Evolutionary conservation across 192 early-diverging fungal genomes (phyloP).

Genomic region (Coemansia sp.): DNA sequence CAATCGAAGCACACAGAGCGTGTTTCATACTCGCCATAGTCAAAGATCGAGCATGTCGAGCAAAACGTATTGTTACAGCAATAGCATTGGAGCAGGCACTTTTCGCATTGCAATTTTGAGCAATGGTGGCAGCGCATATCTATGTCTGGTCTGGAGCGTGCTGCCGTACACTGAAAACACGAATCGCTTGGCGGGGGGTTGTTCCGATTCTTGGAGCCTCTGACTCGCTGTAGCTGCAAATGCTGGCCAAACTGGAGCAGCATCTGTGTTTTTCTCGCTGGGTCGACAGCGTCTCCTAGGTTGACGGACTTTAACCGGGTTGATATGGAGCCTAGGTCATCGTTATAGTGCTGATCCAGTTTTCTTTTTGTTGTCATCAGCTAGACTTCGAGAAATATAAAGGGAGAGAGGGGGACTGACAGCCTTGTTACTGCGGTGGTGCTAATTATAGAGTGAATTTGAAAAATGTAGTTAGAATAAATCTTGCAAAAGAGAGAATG

Average conservation of each 20-base stretch:
- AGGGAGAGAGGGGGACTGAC: not conserved
- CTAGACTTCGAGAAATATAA: not conserved
- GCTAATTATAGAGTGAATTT: not conserved
- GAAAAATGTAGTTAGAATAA: not conserved
- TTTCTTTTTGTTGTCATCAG: conserved; percentile 41
- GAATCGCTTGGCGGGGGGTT: not conserved
- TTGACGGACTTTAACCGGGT: conserved; percentile 26
- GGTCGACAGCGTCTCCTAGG: conserved; percentile 20
- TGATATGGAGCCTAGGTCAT: not conserved
- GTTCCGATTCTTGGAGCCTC: not conserved
- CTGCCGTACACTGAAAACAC: conserved; percentile 28
- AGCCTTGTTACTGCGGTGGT: not conserved
- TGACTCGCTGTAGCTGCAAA: conserved; percentile 22
- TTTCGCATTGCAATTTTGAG: conserved; percentile 18
- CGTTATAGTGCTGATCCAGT: conserved; percentile 13
- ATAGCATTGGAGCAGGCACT: conserved; percentile 36
- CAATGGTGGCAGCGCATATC: conserved; percentile 31
- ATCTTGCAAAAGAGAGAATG: not conserved
- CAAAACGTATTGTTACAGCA: conserved; percentile 42
- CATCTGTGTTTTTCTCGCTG: conserved; percentile 36
- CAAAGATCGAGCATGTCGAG: conserved; percentile 39
- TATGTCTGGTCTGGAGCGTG: not conserved
- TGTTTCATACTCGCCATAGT: conserved; percentile 45
- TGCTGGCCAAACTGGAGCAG: conserved; percentile 46
- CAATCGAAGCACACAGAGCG: conserved; percentile 51